Conservation (phyloP, 2,329 filamentous ascomycete species). For the Ophiostoma ips region DNA sequence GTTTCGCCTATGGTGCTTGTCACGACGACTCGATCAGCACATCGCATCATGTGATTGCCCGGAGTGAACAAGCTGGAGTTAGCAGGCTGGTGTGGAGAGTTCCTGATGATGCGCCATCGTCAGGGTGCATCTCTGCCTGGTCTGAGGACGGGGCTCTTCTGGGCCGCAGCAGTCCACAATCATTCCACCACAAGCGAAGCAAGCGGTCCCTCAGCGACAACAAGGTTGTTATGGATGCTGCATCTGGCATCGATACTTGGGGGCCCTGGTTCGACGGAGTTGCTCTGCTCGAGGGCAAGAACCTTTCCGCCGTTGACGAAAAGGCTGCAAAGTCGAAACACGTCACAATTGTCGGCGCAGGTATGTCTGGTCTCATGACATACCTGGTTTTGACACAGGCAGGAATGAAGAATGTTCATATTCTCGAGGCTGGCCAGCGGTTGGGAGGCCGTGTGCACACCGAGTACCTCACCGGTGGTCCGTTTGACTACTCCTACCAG, state of each 20-base stretch:
- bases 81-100: background rate
- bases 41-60: background rate
- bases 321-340: background rate
- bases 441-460: background rate
- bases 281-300: background rate
- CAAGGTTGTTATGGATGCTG: background rate
- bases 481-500: constrained; percentile 1
- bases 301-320: background rate
- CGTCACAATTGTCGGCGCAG: background rate
- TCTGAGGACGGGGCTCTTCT: background rate
- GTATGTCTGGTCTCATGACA: background rate
- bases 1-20: background rate
- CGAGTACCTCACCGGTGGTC: background rate
- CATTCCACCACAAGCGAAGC: background rate
- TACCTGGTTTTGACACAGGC: background rate
- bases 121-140: background rate
- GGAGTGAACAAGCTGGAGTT: background rate
- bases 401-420: background rate
- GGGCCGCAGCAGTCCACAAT: background rate
- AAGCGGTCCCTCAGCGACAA: background rate
- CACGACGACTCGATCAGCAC: background rate
- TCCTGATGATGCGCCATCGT: background rate
- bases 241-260: background rate
- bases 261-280: background rate
- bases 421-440: background rate